Percentiles rank a stretch among this genome's conserved stretches.
Evolutionary conservation across 768 basidiomycete species (phyloP).

Genomic region (Calocybe cyanea): DNA sequence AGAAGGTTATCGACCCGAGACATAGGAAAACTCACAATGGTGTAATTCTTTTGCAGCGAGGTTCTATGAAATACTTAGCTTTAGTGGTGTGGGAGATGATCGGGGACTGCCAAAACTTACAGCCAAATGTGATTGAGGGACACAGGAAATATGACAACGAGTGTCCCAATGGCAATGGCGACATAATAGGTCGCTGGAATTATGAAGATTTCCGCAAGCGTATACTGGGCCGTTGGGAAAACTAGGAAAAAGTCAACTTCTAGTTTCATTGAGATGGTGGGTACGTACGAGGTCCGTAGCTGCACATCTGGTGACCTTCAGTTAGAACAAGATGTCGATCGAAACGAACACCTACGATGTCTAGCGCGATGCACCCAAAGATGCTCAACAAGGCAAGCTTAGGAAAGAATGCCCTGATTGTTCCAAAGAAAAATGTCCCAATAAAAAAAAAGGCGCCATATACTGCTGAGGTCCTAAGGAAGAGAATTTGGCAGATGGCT

Average conservation of each 20-base stretch:
- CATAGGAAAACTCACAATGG: conserved; percentile 20
- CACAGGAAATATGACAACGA: conserved; percentile 40
- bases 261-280: neutral
- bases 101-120: conserved; percentile 15
- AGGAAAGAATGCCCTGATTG: conserved; percentile 34
- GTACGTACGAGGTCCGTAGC: conserved; percentile 31
- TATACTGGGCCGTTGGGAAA: conserved; percentile 36
- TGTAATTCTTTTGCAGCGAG: conserved; percentile 24
- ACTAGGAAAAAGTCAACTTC: conserved; percentile 20
- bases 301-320: conserved; percentile 27
- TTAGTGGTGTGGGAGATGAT: neutral
- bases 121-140: conserved; percentile 41
- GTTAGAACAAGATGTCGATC: neutral
- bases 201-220: conserved; percentile 34
- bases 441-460: conserved; percentile 42
- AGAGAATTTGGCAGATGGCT: too few species aligned
- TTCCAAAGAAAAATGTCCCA: conserved; percentile 37
- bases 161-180: conserved; percentile 33
- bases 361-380: conserved; percentile 41
- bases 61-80: conserved; percentile 20
- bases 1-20: neutral
- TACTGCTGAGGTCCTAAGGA: conserved; percentile 38
- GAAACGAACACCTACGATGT: conserved; percentile 25
- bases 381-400: conserved; percentile 37
- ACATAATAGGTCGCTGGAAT: conserved; percentile 37